Conservation (phyloP, 345 rosid species). For the Lepidium sativum region DNA sequence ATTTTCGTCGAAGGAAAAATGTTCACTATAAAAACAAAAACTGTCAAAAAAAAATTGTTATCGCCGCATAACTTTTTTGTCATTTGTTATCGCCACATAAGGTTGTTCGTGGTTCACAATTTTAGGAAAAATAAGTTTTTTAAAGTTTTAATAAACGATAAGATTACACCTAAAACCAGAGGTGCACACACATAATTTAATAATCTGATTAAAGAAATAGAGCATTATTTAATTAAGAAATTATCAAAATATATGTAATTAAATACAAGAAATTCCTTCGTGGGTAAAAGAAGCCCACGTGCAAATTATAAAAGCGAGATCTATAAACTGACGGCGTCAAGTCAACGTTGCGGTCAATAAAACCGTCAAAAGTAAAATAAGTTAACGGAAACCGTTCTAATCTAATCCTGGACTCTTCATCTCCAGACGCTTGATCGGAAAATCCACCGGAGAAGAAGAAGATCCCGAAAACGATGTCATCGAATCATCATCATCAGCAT, state of each 20-base stretch:
- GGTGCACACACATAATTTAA: background rate
- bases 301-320: slow-evolving; percentile 13
- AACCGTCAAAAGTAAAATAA: slow-evolving; percentile 19
- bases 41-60: no score
- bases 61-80: no score
- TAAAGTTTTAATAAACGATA: no score
- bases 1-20: no score
- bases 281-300: background rate
- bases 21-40: no score
- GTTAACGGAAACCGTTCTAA: slow-evolving; percentile 27
- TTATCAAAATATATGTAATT: background rate
- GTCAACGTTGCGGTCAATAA: slow-evolving; percentile 18
- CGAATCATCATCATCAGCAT: background rate
- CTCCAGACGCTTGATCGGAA: slow-evolving; percentile 10
- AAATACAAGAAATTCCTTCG: slow-evolving; percentile 1
- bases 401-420: slow-evolving; percentile 26
- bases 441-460: background rate
- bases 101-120: no score
- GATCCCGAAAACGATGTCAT: slow-evolving; percentile 10
- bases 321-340: slow-evolving; percentile 28
- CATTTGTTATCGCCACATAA: no score
- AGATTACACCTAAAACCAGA: background rate
- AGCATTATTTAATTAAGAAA: background rate
- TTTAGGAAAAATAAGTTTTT: no score
- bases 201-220: background rate